phyloP scores from a whole-genome alignment of 1,139 yeast species.

The Geotrichum bryndzae region DNA sequence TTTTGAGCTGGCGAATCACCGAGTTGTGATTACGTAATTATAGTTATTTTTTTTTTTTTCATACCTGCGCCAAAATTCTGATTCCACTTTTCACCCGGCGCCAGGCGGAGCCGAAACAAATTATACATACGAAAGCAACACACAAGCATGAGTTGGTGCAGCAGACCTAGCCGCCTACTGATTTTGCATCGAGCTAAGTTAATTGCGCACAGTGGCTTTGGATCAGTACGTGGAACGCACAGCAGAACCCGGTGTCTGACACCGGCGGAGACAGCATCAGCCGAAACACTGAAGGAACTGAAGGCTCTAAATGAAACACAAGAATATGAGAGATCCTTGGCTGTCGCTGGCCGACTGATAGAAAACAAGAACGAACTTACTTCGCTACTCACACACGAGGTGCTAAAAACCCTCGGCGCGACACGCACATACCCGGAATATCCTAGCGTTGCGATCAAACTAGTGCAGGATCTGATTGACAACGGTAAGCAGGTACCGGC shows the following conservation, averaged over 20 bases:
- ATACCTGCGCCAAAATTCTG: background rate
- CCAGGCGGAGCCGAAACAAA: background rate
- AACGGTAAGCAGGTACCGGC: background rate
- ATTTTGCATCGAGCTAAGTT: background rate
- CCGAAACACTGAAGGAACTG: background rate
- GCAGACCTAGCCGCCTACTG: background rate
- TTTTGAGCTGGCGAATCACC: constrained; percentile 3
- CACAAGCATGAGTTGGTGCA: constrained; percentile 2
- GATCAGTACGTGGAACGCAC: background rate
- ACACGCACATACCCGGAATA: background rate
- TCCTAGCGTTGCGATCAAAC: background rate
- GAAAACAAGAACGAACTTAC: background rate
- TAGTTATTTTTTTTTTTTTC: background rate
- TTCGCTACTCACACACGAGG: background rate
- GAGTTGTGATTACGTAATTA: background rate
- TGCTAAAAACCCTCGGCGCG: background rate
- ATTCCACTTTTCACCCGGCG: background rate
- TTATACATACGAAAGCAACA: background rate
- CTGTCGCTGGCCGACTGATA: background rate
- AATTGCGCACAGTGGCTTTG: background rate
- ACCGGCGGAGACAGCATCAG: background rate
- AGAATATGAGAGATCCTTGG: background rate
- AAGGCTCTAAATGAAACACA: background rate
- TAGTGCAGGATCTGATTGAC: background rate
- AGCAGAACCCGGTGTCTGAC: background rate